phyloP scores from a whole-genome alignment of 257 asterid genomes.

The Nicotiana tomentosiformis region DNA sequence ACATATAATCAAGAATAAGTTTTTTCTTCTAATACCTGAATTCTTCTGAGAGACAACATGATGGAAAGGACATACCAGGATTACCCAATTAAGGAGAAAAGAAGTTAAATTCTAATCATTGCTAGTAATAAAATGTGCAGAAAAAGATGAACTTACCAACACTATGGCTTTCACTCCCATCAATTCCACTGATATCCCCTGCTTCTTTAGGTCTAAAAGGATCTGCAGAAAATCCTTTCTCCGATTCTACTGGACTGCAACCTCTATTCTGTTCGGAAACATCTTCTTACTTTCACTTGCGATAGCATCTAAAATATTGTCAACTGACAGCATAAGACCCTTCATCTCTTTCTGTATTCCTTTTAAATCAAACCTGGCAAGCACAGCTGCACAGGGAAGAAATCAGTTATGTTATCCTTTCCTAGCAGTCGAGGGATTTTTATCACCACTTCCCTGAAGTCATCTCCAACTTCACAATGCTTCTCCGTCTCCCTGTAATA shows the following conservation, averaged over 20 bases:
- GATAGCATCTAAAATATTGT: not conserved
- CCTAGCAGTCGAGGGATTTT: too few relatives aligned
- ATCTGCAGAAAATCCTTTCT: slow-evolving; percentile 29
- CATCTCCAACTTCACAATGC: too few relatives aligned
- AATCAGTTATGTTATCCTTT: too few relatives aligned
- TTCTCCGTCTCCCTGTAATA: too few relatives aligned
- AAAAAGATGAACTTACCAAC: not conserved
- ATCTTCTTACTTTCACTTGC: slow-evolving; percentile 1
- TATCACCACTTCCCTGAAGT: too few relatives aligned
- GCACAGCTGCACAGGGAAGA: too few relatives aligned
- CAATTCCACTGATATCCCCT: slow-evolving; percentile 9
- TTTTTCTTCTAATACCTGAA: not conserved
- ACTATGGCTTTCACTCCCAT: slow-evolving; percentile 17
- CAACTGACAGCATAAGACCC: too few relatives aligned
- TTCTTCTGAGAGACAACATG: not conserved
- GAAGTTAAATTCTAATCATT: not conserved
- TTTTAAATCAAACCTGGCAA: too few relatives aligned
- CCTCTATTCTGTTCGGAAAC: not conserved
- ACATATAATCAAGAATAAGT: not conserved
- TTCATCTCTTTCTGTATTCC: too few relatives aligned
- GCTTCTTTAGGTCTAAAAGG: slow-evolving; percentile 20
- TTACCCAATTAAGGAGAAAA: not conserved
- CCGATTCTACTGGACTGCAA: not conserved
- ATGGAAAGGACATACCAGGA: not conserved
- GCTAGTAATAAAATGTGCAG: not conserved